Conservation (phyloP, 495 filamentous ascomycete species). For the Neurospora sp. region DNA sequence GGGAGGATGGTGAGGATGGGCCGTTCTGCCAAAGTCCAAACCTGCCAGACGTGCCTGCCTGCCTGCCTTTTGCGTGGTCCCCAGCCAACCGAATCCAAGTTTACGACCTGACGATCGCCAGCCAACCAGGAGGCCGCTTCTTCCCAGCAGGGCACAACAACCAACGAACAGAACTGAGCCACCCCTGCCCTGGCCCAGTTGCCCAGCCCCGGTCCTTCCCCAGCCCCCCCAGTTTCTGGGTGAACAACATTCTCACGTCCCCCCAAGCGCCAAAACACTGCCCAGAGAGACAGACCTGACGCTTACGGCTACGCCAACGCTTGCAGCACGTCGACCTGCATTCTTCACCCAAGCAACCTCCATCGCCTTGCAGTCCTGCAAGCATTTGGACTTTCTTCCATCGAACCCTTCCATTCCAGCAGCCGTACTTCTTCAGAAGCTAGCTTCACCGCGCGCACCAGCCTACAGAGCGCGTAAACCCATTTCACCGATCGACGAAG, state of each 20-base stretch:
- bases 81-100: background rate
- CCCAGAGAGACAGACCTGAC: background rate
- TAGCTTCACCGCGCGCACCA: background rate
- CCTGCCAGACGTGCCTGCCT: background rate
- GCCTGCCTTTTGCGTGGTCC: background rate
- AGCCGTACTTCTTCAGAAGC: background rate
- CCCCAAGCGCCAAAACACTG: background rate
- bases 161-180: background rate
- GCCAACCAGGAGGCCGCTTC: background rate
- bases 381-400: background rate
- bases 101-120: background rate
- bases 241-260: background rate
- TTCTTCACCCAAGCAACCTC: background rate
- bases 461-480: background rate
- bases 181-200: background rate
- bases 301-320: background rate
- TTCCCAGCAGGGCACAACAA: background rate
- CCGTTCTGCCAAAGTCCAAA: background rate
- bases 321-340: background rate
- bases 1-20: background rate
- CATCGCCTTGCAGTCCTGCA: background rate
- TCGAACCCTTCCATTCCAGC: background rate
- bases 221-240: background rate
- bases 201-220: background rate
- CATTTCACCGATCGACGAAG: background rate